Base-by-base conservation (phyloP, 768 basidiomycete genomes). In the Mycena maculata region DNA sequence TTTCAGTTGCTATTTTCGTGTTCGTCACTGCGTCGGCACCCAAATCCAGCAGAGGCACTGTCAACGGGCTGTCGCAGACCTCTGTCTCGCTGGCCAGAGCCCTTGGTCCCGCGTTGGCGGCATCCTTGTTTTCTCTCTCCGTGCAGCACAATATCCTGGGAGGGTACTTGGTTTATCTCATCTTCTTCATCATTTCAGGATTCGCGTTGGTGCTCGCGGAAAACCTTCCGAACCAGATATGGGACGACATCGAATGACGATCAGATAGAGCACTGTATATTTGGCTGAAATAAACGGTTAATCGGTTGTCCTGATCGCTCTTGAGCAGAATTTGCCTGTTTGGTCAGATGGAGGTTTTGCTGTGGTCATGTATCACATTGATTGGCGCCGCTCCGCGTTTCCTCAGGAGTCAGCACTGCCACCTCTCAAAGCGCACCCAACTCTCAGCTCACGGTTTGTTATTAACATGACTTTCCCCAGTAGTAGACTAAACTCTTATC, bases 61-160 rank as follows among this genome's bases (percentile, higher is more conserved):
- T 82, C 16, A 86, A 88, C 59, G 87, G 87, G 10, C 75, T 88
- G 15, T 80, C 79, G 0, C 83, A 84, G 63, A 86, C 82, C n/a
- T 74, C 79, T 2, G 81, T 80, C 1, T 81, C 84, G 3, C 74
- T 83, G 31, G 80, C 83, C 0, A 80, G 85, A 33, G 85, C 84
- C 3, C 76, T 87, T 20, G 86, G 33, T 12, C 52, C 52, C 2
- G 52, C 33, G 31, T 16, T 53, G 33, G 20, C 52, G 1, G 38
- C 52, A 9, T 53, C 52, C 3, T 25, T 53, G 3, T 53, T 53
- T 18, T 48, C 47, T 2, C 47, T 48, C 27, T 48, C 47, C 4
- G 27, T 48, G 11, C 25, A 48, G 15, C 9, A 18, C 2, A 48
- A 48, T 30, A 16, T 48, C 15, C 16, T 48, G 5, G 27, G 47